Evolutionary conservation across 306 rosid species (phyloP), one percentile per base, ranked within the genome.

Genomic region (Fagus crenata): DNA sequence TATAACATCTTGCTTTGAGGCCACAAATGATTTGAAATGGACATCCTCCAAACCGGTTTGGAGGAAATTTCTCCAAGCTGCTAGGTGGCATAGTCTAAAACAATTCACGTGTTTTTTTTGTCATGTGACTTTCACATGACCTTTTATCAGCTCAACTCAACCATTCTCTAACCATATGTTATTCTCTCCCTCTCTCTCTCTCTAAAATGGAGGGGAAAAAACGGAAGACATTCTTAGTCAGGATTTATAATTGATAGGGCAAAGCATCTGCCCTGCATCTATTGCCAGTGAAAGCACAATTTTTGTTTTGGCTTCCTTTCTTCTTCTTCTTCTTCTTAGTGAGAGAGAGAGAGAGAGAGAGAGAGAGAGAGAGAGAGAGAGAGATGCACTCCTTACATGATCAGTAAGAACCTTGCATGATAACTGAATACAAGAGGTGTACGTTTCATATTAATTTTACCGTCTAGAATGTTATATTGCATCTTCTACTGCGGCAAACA

Each of bases 1-100:
- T 15, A 61, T 31, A 49, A 59, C 69, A 36, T 37, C 35, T 64
- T 64, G 5, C 69, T 64, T 64, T 36, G 37, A 77, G 37, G 67
- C 31, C 49, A 39, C 1, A 31, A n/a, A 22, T 56, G 14, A 7
- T 18, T 49, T 42, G 12, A 51, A 55, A 74, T 54, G 32, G n/a
- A 67, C 11, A 37, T 67, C 46, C 51, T 17, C 46, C 13, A 39
- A 46, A 22, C 28, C 28, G 28, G 28, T 22, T 22, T 22, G 28
- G 28, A 22, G 28, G 28, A 46, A 46, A 12, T 46, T 46, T 46
- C 51, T 17, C 31, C 31, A 39, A n/a, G 7, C 5, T 39, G 31
- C 31, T 7, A 67, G 49, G 42, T 63, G 15, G 69, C 22, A 36
- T 36, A 13, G 35, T 33, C 28, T 67, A 67, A 67, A n/a, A 39